Percentiles rank a stretch among this genome's conserved stretches.
phyloP scores from a whole-genome alignment of 805 yeast species.

The Alloascoidea africana region DNA sequence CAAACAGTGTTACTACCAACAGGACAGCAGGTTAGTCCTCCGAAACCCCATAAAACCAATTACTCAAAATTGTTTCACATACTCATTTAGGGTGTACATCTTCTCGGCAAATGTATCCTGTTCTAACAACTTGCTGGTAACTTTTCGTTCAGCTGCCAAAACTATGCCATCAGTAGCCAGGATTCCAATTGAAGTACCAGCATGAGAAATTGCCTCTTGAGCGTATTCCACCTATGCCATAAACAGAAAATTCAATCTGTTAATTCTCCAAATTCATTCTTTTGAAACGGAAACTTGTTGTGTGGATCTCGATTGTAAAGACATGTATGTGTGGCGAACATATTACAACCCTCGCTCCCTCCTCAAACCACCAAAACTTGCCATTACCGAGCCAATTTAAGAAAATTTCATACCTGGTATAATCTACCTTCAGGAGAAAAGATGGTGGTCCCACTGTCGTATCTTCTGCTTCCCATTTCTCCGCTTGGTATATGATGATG shows the following conservation, averaged over 20 bases:
- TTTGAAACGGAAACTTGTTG: not conserved
- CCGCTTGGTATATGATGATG: not conserved
- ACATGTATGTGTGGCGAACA: too few species aligned
- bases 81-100: constrained; percentile 69
- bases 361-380: not conserved
- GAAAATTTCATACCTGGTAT: constrained; percentile 48
- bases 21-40: too few species aligned
- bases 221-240: constrained; percentile 70
- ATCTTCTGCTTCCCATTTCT: constrained; percentile 75
- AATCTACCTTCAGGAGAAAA: constrained; percentile 98
- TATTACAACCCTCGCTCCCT: too few species aligned
- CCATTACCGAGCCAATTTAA: not conserved
- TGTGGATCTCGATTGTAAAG: too few species aligned
- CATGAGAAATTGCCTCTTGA: constrained; percentile 74
- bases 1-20: constrained; percentile 45
- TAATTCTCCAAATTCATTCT: not conserved
- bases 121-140: constrained; percentile 82
- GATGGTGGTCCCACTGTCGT: constrained; percentile 97
- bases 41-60: too few species aligned
- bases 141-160: constrained; percentile 92
- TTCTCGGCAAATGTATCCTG: constrained; percentile 92
- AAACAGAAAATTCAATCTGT: constrained; percentile 2
- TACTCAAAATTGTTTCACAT: too few species aligned
- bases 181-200: constrained; percentile 73
- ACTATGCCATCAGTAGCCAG: constrained; percentile 79